Base-by-base conservation (phyloP, 1,284 basidiomycete species). In the Ganoderma sp. region DNA sequence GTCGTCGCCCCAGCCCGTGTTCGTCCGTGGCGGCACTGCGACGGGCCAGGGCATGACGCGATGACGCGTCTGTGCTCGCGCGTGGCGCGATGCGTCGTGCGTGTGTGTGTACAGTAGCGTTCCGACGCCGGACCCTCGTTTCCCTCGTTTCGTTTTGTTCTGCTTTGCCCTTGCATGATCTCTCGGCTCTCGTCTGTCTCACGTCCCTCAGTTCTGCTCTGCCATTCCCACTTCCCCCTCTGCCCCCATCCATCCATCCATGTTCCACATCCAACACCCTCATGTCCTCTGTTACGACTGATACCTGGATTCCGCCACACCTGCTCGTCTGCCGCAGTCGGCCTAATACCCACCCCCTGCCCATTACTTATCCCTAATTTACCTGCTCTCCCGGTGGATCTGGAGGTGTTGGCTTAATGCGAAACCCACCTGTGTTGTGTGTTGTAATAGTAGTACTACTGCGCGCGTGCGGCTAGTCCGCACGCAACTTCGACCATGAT, bases 171-270 rank as follows among this genome's bases (percentile, higher is more conserved):
- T 32, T 32, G 32, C 32, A 32, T 32, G 32, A 32, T 32, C 32
- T 32, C 5, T 32, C 32, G 32, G 3, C 32, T 32, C 32, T 32
- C 32, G 32, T 32, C 32, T 32, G 3, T 32, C 32, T 54, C 25
- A 15, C 45, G 25, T 54, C 22, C 22, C 48, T 25, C 50, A 15
- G 14, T 12, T 54, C 32, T 34, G 25, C 28, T 39, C 37, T 39
- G 37, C 52, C 19, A 14, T 15, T 19, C 17, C 52, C 52, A 56
- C 52, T 34, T 56, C 28, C 52, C 52, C 50, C 52, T 12, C 5
- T 34, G 2, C 28, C 32, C 52, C 52, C 52, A 32, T 34, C 52
- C 52, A 56, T 56, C 52, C 32, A 56, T 56, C 52, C 32, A 56
- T 34, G 32, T 32, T 32, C 52, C 52, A 28, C n/a, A 22, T 6